phyloP scores from a whole-genome alignment of 805 yeast species.

The Metschnikowia kofuensis region DNA sequence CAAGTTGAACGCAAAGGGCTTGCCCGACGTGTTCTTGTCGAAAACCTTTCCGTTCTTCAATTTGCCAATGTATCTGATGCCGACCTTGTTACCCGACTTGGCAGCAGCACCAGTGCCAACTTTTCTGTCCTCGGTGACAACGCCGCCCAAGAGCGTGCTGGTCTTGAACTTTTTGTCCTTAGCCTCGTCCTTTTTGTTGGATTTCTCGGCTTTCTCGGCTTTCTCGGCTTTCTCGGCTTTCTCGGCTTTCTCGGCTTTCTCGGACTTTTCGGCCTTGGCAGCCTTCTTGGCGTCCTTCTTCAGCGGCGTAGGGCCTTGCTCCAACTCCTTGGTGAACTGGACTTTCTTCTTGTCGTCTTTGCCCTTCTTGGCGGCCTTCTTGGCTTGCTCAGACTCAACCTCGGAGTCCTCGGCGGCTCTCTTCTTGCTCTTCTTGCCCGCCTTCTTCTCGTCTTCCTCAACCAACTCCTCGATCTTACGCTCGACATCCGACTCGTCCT shows the following conservation, averaged over 20 bases:
- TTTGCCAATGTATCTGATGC: constrained; percentile 97
- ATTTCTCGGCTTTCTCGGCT: constrained; percentile 9
- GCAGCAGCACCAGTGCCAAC: constrained; percentile 85
- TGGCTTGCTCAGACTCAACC: constrained; percentile 8
- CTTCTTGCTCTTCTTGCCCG: constrained; percentile 24
- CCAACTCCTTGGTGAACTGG: constrained; percentile 85
- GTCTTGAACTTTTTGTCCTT: constrained; percentile 55
- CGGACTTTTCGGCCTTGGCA: constrained; percentile 19
- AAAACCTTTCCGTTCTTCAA: constrained; percentile 93
- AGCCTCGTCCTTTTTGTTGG: background rate
- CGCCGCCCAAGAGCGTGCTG: constrained; percentile 88
- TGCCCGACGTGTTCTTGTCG: constrained; percentile 96
- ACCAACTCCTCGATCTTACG: constrained; percentile 71
- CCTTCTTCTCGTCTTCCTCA: constrained; percentile 46
- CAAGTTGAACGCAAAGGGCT: constrained; percentile 86
- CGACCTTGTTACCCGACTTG: constrained; percentile 85
- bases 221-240: constrained; percentile 10
- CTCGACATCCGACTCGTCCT: constrained; percentile 68
- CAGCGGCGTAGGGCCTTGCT: constrained; percentile 85
- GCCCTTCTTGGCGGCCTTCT: constrained; percentile 39
- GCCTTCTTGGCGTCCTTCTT: constrained; percentile 19
- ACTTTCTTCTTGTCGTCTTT: constrained; percentile 62
- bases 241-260: constrained; percentile 10
- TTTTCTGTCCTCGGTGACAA: constrained; percentile 87
- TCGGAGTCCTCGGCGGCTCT: constrained; percentile 34